A percentile compares a stretch with the other conserved stretches of the same genome.
These are phyloP conservation scores for Dichomitus squalens DNA, from an alignment of 1,284 basidiomycete species.

Conservation along the genomic window DNA sequence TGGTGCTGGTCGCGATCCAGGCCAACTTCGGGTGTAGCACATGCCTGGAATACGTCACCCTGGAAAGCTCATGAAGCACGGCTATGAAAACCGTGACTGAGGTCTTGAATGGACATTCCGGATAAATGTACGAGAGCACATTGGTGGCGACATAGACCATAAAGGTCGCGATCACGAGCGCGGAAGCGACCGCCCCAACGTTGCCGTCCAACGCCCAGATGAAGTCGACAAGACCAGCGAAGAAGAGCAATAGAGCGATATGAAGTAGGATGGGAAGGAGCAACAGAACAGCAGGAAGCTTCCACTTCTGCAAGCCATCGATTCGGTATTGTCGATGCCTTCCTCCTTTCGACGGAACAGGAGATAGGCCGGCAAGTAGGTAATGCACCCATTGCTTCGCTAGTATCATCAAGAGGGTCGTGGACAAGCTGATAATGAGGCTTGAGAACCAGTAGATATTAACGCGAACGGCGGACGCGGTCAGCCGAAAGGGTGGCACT, in stretches of 20 bases:
- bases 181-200: conserved; percentile 3
- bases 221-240: conserved; percentile 19
- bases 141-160: conserved; percentile 8
- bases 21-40: no score
- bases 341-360: neutral
- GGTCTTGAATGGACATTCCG: conserved; percentile 18
- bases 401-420: conserved; percentile 13
- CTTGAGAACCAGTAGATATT: conserved; percentile 21
- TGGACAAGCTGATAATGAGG: conserved; percentile 16
- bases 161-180: conserved; percentile 8
- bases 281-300: conserved; percentile 7
- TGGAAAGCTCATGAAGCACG: neutral
- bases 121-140: conserved; percentile 9
- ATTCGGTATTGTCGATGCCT: conserved; percentile 16
- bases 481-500: conserved; percentile 3
- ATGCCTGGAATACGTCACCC: no score
- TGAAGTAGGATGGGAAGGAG: conserved; percentile 19
- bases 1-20: no score
- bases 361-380: conserved; percentile 7
- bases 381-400: conserved; percentile 19
- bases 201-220: conserved; percentile 10
- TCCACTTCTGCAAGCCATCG: conserved; percentile 15
- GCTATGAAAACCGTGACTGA: conserved; percentile 9
- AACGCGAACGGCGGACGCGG: conserved; percentile 12
- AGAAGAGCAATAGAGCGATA: conserved; percentile 16